These are phyloP conservation scores for Panicum miliaceum DNA, from an alignment of 176 grass and related monocot genomes.

Conservation along the genomic window DNA sequence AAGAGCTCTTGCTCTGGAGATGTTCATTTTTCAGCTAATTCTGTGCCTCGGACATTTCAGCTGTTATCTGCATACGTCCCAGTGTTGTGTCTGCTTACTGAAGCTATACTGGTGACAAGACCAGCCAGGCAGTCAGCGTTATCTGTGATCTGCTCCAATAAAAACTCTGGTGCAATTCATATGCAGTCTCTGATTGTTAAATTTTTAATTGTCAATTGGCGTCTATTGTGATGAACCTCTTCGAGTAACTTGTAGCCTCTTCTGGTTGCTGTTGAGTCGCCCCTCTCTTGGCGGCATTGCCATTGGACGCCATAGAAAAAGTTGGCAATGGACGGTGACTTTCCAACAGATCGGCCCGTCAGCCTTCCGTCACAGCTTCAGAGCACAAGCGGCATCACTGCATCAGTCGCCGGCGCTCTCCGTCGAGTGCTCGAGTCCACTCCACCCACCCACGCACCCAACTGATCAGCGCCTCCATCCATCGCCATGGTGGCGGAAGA, in stretches of 20 bases:
- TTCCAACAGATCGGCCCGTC: not conserved
- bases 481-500: constrained; percentile 30
- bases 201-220: not conserved
- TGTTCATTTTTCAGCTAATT: not conserved
- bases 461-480: not conserved
- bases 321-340: not conserved
- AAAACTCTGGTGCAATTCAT: not conserved
- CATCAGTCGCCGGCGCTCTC: not conserved
- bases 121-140: not conserved
- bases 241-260: not conserved
- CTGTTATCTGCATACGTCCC: not conserved
- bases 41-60: not conserved
- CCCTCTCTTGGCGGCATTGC: not conserved
- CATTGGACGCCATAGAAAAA: not conserved
- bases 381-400: not conserved
- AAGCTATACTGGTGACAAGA: not conserved
- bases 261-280: not conserved
- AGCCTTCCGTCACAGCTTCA: not conserved
- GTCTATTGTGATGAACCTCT: not conserved
- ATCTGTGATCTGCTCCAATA: not conserved
- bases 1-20: not conserved
- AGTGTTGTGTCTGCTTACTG: not conserved
- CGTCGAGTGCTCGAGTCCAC: not conserved
- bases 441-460: not conserved
- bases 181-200: not conserved